Conservation (phyloP, 1,284 basidiomycete genomes). For the Apiotrichum akiyoshidainum region DNA sequence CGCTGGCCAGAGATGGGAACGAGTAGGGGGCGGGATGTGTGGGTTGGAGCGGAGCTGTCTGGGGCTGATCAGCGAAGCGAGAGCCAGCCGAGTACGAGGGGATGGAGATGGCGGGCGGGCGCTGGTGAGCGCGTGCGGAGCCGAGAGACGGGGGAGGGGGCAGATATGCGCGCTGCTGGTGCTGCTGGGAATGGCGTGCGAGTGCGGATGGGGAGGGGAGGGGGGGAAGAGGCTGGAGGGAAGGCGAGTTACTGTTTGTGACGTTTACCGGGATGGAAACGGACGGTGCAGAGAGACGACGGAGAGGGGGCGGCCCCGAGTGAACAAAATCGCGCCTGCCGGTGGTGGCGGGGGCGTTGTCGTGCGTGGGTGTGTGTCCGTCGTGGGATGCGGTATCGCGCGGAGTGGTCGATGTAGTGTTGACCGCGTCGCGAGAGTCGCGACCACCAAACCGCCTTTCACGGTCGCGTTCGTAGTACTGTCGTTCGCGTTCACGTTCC, state of each 20-base stretch:
- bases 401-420: background rate
- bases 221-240: background rate
- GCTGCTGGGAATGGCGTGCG: background rate
- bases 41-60: constrained; percentile 4
- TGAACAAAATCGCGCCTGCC: constrained; percentile 4
- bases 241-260: background rate
- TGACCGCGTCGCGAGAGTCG: constrained; percentile 1
- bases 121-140: background rate
- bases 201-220: constrained; percentile 3
- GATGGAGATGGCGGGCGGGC: constrained; percentile 6
- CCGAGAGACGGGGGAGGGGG: constrained; percentile 4
- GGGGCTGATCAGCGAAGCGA: constrained; percentile 5
- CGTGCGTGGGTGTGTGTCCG: background rate
- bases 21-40: background rate
- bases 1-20: background rate
- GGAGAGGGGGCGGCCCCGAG: constrained; percentile 4
- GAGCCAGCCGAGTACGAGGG: background rate
- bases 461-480: background rate
- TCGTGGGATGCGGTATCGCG: constrained; percentile 1
- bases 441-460: background rate
- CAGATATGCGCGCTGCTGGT: constrained; percentile 3
- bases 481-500: constrained; percentile 1
- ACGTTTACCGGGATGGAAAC: background rate
- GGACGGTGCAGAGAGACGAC: constrained; percentile 1
- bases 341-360: constrained; percentile 1